Conservation (phyloP, 345 rosid species). For the Linum trigynum region DNA sequence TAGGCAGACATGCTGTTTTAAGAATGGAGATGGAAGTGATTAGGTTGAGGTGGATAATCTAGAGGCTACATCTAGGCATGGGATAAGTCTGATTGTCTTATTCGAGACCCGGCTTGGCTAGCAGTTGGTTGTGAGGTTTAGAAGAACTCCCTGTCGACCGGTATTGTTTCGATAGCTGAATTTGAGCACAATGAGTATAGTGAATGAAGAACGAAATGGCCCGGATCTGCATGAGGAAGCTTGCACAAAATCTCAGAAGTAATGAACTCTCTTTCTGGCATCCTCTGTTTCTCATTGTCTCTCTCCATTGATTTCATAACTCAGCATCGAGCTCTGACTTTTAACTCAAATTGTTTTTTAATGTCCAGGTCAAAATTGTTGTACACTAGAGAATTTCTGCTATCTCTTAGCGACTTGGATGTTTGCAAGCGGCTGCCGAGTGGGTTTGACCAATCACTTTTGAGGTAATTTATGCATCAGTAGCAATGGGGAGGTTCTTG, state of each 20-base stretch:
- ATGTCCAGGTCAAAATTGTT: conserved; percentile 40
- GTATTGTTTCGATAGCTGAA: neutral
- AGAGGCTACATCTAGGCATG: neutral
- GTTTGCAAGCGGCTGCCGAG: conserved; percentile 61
- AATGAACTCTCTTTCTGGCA: conserved; percentile 8
- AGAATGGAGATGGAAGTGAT: neutral
- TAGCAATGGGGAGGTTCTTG: neutral
- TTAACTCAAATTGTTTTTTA: conserved; percentile 1
- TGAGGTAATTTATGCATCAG: conserved; percentile 35
- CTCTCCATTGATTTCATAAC: neutral
- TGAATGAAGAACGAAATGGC: conserved; percentile 33
- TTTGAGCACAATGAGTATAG: conserved; percentile 54
- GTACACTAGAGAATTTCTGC: conserved; percentile 59
- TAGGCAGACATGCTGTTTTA: neutral
- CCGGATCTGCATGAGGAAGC: conserved; percentile 33
- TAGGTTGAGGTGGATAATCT: neutral
- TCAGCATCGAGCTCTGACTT: neutral
- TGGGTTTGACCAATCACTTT: conserved; percentile 47
- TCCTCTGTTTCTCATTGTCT: conserved; percentile 1
- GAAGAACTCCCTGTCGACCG: neutral
- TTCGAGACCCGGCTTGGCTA: conserved; percentile 5
- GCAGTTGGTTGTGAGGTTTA: neutral
- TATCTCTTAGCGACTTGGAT: conserved; percentile 63
- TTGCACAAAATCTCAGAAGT: conserved; percentile 34
- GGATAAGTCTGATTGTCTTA: neutral